These are phyloP conservation scores for Bidens hawaiensis DNA, from an alignment of 140 eudicot species.

Conservation along the genomic window DNA sequence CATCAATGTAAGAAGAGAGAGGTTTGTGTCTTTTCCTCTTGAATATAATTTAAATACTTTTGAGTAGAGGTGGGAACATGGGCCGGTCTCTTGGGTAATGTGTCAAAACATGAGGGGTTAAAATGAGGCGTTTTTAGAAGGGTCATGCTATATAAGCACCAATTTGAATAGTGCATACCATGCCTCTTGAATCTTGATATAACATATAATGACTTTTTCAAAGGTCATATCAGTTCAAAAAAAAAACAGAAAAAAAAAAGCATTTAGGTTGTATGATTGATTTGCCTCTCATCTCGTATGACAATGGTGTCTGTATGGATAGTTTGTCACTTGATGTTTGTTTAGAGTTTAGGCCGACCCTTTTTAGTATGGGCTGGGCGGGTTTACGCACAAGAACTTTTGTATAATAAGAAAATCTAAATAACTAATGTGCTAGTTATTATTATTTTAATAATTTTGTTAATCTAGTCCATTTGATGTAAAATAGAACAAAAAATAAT, in stretches of 20 bases:
- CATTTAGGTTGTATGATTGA: too few species aligned
- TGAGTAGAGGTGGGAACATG: not conserved
- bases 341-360: too few species aligned
- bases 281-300: too few species aligned
- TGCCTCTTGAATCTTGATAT: too few species aligned
- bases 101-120: not conserved
- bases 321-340: too few species aligned
- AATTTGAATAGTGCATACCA: too few species aligned
- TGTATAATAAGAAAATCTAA: not conserved
- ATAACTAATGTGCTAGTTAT: not conserved
- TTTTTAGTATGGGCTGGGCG: not conserved
- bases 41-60: not conserved
- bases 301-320: too few species aligned
- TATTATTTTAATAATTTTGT: not conserved
- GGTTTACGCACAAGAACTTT: not conserved
- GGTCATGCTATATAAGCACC: too few species aligned
- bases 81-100: not conserved
- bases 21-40: conserved; percentile 17
- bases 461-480: not conserved
- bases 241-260: too few species aligned
- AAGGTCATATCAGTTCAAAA: too few species aligned
- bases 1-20: conserved; percentile 43
- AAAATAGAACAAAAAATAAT: not conserved
- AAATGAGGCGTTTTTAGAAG: not conserved
- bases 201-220: too few species aligned